Conservation (phyloP, 345 rosid genomes). For the Citrus sp. region DNA sequence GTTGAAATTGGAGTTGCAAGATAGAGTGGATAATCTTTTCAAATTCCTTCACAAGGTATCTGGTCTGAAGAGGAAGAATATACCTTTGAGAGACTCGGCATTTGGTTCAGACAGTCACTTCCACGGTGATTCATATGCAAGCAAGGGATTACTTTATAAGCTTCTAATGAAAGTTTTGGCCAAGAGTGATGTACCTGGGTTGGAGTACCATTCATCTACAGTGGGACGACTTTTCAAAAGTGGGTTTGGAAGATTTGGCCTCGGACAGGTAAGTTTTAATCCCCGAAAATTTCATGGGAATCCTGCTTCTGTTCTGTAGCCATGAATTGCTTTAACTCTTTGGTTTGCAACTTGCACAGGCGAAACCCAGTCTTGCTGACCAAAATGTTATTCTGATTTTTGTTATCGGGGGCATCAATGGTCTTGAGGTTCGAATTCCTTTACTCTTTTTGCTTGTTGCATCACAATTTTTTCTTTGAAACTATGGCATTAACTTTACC, state of each 20-base stretch:
- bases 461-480: neutral
- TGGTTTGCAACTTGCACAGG: slow-evolving; percentile 40
- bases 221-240: slow-evolving; percentile 95
- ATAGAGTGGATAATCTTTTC: slow-evolving; percentile 80
- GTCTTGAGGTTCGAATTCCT: slow-evolving; percentile 55
- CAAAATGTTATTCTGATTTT: slow-evolving; percentile 80
- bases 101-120: slow-evolving; percentile 51
- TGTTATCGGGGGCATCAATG: slow-evolving; percentile 88
- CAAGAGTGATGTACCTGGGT: slow-evolving; percentile 65
- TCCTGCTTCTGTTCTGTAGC: slow-evolving; percentile 2
- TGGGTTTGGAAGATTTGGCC: slow-evolving; percentile 95
- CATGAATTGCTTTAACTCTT: slow-evolving; percentile 4
- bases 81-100: slow-evolving; percentile 50
- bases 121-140: slow-evolving; percentile 45
- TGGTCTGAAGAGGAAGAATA: slow-evolving; percentile 45
- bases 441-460: neutral
- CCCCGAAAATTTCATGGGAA: neutral
- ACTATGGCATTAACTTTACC: neutral
- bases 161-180: slow-evolving; percentile 56
- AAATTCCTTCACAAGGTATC: slow-evolving; percentile 79
- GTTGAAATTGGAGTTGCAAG: slow-evolving; percentile 83
- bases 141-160: slow-evolving; percentile 67
- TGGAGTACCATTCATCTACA: slow-evolving; percentile 93
- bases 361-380: slow-evolving; percentile 83
- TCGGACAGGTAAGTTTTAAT: slow-evolving; percentile 66